A percentile compares a stretch with the other conserved stretches of the same genome.
Evolutionary conservation across 331 rosid genomes (phyloP).

Genomic region (Saraca asoca): DNA sequence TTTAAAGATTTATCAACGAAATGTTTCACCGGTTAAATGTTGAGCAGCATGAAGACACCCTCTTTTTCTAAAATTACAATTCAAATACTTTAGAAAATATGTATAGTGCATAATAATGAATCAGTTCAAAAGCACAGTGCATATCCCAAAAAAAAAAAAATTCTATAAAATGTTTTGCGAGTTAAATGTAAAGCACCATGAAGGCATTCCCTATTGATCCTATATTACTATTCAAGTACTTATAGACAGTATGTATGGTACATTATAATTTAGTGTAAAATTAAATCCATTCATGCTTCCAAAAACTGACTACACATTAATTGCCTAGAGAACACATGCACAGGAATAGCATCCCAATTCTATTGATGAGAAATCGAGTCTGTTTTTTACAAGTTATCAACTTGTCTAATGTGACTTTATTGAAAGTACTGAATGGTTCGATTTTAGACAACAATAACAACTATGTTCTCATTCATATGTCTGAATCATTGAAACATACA

Average conservation of each 20-base stretch:
- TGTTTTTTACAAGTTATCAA: not conserved
- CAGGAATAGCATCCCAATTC: not conserved
- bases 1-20: not conserved
- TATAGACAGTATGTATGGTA: not conserved
- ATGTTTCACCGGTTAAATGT: not conserved
- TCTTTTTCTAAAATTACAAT: no score
- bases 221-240: not conserved
- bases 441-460: not conserved
- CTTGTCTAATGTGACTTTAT: not conserved
- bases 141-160: no score
- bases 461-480: constrained; percentile 10
- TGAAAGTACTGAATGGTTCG: not conserved
- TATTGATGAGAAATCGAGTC: not conserved
- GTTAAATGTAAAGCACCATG: not conserved
- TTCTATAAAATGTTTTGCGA: no score
- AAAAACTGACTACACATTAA: not conserved
- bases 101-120: no score
- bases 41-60: not conserved
- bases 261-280: not conserved
- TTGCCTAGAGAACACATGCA: not conserved
- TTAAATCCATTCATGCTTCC: not conserved
- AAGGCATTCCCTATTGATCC: not conserved
- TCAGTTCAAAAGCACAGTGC: no score
- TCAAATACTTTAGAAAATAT: no score
- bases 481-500: not conserved